These are phyloP conservation scores for Paecilomyces fulvus DNA, from an alignment of 2,329 filamentous ascomycete species.

Conservation along the genomic window DNA sequence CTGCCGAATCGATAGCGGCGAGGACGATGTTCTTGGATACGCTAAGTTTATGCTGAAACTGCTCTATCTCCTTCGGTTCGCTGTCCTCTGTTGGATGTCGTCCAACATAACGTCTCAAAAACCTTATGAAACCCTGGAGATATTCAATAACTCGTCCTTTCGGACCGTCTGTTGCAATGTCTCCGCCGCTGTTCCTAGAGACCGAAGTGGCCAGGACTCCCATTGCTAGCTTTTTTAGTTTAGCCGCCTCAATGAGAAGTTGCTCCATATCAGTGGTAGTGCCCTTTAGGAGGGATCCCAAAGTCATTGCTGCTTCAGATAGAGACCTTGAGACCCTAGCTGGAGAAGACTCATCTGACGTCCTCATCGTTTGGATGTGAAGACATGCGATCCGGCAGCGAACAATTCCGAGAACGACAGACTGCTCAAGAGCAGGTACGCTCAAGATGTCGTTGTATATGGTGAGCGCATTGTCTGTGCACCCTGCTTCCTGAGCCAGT, in stretches of 20 bases:
- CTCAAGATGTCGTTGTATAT: conserved; percentile 24
- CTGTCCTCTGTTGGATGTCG: conserved; percentile 18
- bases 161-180: conserved; percentile 8
- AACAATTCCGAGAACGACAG: conserved; percentile 27
- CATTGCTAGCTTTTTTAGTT: conserved; percentile 35
- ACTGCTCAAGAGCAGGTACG: conserved; percentile 22
- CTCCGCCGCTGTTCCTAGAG: conserved; percentile 8
- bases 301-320: conserved; percentile 23
- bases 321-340: conserved; percentile 17
- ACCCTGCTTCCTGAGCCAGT: conserved; percentile 32
- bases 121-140: conserved; percentile 30
- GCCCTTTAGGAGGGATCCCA: conserved; percentile 31
- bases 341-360: conserved; percentile 13
- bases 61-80: conserved; percentile 19
- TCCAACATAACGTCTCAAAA: conserved; percentile 34
- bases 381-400: conserved; percentile 32
- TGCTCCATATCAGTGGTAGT: conserved; percentile 35
- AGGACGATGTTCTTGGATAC: conserved; percentile 29
- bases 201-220: conserved; percentile 18
- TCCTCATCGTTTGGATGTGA: conserved; percentile 23
- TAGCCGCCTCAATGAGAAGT: conserved; percentile 33
- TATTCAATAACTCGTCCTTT: conserved; percentile 24
- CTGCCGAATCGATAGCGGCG: conserved; percentile 32
- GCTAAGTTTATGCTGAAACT: conserved; percentile 22
- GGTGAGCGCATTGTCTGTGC: conserved; percentile 30